Evolutionary conservation across 78 protist species (phyloP).

Genomic region (Planoprotostelium fungivorum): DNA sequence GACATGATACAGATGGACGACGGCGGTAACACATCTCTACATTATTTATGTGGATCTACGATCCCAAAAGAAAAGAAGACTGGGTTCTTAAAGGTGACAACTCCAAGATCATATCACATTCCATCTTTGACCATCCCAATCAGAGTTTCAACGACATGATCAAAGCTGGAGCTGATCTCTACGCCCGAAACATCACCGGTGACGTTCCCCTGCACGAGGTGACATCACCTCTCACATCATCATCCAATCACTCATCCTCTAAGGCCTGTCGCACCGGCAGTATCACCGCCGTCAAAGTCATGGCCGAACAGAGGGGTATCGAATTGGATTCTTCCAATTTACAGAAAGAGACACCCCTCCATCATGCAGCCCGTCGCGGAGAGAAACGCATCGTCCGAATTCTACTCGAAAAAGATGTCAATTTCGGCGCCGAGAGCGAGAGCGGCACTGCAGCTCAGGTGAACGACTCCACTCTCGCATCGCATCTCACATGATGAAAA

Average conservation of each 20-base stretch:
- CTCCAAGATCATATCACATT: not conserved
- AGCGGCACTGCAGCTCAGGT: not conserved
- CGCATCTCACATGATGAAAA: not conserved
- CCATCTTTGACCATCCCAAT: not conserved
- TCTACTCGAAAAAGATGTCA: not conserved
- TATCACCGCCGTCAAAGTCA: not conserved
- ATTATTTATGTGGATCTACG: not conserved
- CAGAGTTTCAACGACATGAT: not conserved
- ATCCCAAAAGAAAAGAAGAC: not conserved
- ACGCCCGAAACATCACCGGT: not conserved
- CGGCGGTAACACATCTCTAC: not conserved
- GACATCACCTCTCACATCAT: not conserved
- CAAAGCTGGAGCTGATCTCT: not conserved
- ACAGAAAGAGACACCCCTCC: not conserved
- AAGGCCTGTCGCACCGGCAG: not conserved
- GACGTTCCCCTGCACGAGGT: not conserved
- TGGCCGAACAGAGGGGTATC: not conserved
- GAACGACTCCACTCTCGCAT: not conserved
- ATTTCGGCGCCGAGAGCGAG: not conserved
- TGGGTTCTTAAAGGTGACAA: not conserved
- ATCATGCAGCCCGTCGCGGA: not conserved
- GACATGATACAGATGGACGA: slow-evolving; percentile 2
- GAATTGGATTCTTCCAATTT: not conserved
- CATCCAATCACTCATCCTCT: not conserved
- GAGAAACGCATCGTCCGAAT: not conserved